A percentile compares a stretch with the other conserved stretches of the same genome.
These are phyloP conservation scores for Caulochytrium protostelioides DNA, from an alignment of 371 early-diverging fungal genomes.

Conservation along the genomic window DNA sequence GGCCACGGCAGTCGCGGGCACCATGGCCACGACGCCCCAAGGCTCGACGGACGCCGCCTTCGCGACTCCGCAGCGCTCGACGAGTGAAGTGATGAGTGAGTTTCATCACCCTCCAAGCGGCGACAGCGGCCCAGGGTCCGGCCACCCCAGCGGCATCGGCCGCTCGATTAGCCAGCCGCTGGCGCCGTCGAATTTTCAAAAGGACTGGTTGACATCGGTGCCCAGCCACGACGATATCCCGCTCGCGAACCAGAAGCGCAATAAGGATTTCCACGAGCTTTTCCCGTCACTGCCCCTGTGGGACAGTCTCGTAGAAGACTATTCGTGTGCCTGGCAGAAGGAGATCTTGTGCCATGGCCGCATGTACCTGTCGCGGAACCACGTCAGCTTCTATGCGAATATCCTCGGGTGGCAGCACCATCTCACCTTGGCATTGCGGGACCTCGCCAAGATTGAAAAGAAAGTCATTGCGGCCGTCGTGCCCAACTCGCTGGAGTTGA, in stretches of 20 bases:
- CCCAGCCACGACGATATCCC: too few species aligned
- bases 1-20: too few species aligned
- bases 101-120: too few species aligned
- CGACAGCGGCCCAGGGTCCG: too few species aligned
- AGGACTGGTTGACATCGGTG: too few species aligned
- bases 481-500: conserved; percentile 17
- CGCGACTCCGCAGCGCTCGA: too few species aligned
- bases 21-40: too few species aligned
- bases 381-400: conserved; percentile 16
- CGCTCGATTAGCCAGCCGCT: too few species aligned
- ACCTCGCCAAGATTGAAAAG: conserved; percentile 14
- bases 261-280: conserved; percentile 17
- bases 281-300: conserved; percentile 9
- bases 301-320: conserved; percentile 18
- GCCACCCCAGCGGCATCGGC: too few species aligned
- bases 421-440: conserved; percentile 8
- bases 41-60: too few species aligned
- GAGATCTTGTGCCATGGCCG: conserved; percentile 21
- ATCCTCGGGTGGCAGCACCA: conserved; percentile 20
- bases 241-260: conserved; percentile 9
- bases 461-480: conserved; percentile 16
- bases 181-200: too few species aligned
- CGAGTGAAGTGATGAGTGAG: too few species aligned
- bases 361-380: conserved; percentile 12
- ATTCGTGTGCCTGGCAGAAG: conserved; percentile 22